Conservation (phyloP, 768 basidiomycete genomes). For the Lentinula aciculospora region DNA sequence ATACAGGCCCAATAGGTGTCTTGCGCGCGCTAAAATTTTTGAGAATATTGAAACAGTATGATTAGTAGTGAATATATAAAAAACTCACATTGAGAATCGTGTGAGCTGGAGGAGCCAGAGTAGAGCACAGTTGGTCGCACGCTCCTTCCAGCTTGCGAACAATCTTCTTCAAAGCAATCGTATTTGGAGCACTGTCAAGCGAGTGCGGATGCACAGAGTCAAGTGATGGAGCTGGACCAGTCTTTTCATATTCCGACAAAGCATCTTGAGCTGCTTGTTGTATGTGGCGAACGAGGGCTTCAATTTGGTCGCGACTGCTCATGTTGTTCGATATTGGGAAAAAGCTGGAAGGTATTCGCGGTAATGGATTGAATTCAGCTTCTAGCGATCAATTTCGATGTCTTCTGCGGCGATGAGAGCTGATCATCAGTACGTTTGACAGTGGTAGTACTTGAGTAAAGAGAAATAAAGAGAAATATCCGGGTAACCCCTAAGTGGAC, state of each 20-base stretch:
- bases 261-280: conserved; percentile 23
- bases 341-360: too few species aligned
- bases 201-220: conserved; percentile 19
- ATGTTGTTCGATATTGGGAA: too few species aligned
- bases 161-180: conserved; percentile 16
- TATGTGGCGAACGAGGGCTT: conserved; percentile 21
- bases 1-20: not conserved
- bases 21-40: not conserved
- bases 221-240: conserved; percentile 21
- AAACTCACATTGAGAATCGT: conserved; percentile 24
- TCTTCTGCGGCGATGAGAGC: too few species aligned
- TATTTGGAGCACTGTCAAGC: conserved; percentile 21
- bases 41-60: not conserved
- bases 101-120: conserved; percentile 27
- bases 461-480: too few species aligned
- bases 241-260: conserved; percentile 24
- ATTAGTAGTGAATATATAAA: not conserved
- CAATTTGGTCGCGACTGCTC: not conserved
- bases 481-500: too few species aligned
- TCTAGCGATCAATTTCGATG: too few species aligned
- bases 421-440: too few species aligned
- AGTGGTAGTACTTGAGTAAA: too few species aligned
- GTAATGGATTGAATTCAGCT: too few species aligned
- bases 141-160: conserved; percentile 28
- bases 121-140: conserved; percentile 26